These are phyloP conservation scores for Yamadazyma epiphylla DNA, from an alignment of 1,139 yeast genomes.

Conservation along the genomic window DNA sequence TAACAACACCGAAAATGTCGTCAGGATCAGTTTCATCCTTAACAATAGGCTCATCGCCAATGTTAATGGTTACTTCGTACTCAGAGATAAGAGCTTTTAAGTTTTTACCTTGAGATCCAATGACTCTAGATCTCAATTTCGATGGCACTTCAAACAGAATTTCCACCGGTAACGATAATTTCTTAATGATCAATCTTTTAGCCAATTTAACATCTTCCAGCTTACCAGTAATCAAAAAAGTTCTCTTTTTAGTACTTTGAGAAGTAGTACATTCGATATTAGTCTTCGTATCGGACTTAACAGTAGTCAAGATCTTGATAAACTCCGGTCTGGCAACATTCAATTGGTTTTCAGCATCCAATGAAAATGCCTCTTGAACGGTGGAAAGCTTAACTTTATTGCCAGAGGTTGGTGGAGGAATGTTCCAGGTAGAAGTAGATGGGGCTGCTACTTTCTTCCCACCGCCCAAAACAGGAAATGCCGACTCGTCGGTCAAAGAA, in stretches of 20 bases:
- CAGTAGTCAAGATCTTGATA: slow-evolving; percentile 56
- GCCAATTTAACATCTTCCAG: slow-evolving; percentile 68
- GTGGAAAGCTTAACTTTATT: slow-evolving; percentile 30
- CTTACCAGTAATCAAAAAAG: slow-evolving; percentile 80
- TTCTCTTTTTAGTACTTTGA: slow-evolving; percentile 71
- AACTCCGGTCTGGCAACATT: slow-evolving; percentile 63
- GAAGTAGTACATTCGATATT: slow-evolving; percentile 84
- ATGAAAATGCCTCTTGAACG: slow-evolving; percentile 71
- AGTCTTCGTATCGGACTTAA: slow-evolving; percentile 61
- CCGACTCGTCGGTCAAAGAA: slow-evolving; percentile 48
- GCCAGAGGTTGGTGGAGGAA: slow-evolving; percentile 21
- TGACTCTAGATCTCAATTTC: slow-evolving; percentile 71
- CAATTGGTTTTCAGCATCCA: slow-evolving; percentile 64
- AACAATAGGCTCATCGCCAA: slow-evolving; percentile 44
- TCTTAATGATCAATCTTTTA: slow-evolving; percentile 70
- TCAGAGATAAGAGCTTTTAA: slow-evolving; percentile 75
- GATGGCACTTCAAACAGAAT: slow-evolving; percentile 70
- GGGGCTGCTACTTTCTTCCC: slow-evolving; percentile 28
- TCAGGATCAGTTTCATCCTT: slow-evolving; percentile 25
- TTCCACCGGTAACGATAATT: slow-evolving; percentile 71
- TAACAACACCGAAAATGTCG: slow-evolving; percentile 51
- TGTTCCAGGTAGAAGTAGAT: slow-evolving; percentile 20
- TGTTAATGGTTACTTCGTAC: slow-evolving; percentile 72
- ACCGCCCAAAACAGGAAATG: slow-evolving; percentile 68
- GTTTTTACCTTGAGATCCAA: slow-evolving; percentile 85